phyloP scores from a whole-genome alignment of 768 basidiomycete species.

The Heimioporus sp. region DNA sequence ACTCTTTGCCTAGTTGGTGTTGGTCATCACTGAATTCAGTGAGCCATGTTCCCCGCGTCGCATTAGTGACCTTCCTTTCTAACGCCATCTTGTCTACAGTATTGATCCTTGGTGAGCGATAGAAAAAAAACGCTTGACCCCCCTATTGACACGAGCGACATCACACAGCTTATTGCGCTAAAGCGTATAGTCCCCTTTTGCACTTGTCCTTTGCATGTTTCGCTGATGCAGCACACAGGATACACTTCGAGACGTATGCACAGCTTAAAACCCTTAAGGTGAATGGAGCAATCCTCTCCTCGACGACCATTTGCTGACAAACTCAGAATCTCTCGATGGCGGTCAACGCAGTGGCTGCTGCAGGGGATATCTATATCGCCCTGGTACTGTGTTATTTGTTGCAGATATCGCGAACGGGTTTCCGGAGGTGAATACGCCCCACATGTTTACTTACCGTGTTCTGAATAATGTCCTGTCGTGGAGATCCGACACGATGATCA shows the following conservation, averaged over 20 bases:
- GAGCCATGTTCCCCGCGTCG: neutral
- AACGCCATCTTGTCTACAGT: slow-evolving; percentile 16
- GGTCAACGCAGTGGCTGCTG: slow-evolving; percentile 49
- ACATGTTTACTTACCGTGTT: neutral
- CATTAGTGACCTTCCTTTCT: neutral
- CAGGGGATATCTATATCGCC: slow-evolving; percentile 50
- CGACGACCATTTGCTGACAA: neutral
- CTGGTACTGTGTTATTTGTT: slow-evolving; percentile 44
- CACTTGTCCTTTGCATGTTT: neutral
- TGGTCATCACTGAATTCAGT: slow-evolving; percentile 42
- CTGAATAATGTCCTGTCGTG: neutral
- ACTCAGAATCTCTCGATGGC: slow-evolving; percentile 41
- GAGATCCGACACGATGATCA: slow-evolving; percentile 51
- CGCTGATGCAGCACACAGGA: slow-evolving; percentile 28
- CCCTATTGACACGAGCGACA: slow-evolving; percentile 2
- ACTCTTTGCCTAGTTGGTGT: slow-evolving; percentile 10
- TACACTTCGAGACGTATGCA: slow-evolving; percentile 38
- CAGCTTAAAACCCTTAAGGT: slow-evolving; percentile 46
- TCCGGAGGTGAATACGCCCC: slow-evolving; percentile 34
- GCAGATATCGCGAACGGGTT: slow-evolving; percentile 49
- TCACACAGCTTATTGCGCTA: slow-evolving; percentile 32
- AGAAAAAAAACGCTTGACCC: neutral
- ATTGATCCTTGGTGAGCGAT: slow-evolving; percentile 31
- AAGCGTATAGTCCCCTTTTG: slow-evolving; percentile 30
- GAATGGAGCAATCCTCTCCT: neutral